Base-by-base conservation (phyloP, 768 basidiomycete species). In the Rhizopogon vesiculosus region DNA sequence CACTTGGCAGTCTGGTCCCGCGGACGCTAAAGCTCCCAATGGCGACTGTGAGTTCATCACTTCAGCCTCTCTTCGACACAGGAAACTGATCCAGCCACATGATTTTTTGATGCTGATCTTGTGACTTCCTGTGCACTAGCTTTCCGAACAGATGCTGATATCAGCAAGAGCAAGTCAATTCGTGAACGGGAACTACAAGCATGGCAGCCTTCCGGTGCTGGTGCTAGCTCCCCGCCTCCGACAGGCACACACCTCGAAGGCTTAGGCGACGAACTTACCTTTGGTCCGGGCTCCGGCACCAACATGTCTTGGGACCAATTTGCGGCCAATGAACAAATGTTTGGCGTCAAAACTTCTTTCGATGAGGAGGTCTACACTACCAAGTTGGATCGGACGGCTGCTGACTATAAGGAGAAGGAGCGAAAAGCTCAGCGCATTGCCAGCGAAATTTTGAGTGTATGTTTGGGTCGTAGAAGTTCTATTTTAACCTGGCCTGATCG, bases 281-380 rank as follows among this genome's bases (percentile, higher is more conserved):
- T 91, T 61, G 87, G 84, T 4, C 65, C 78, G 15, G 78, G 78
- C 10, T 70, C 78, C 15, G 69, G 62, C n/a, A 62, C 63, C 43
- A 74, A 72, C 56, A 66, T 72, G 29, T 65, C 76, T 2, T 94
- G 95, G 92, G 94, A 99, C 70, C 93, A 97, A 70, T 99, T 96
- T 63, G 86, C 86, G 18, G 91, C 78, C 42, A 99, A 98, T 71
- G 96, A 98, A 72, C 79, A 89, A 63, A 78, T 92, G 54, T 98
- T 97, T 66, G 97, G 97, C 22, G 85, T 96, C 59, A 93, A 79
- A 64, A 93, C 93, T 8, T 83, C 83, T 62, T 99, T 92, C 71
- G 88, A 96, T 64, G 97, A 99, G 74, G 91, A 96, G 55, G 67
- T 86, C 35, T 99, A 99, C 70, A 98, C 97, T 10, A 98, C 96